Evolutionary conservation across 371 early-diverging fungal genomes (phyloP).

Genomic region (Dentiscutata heterogama): DNA sequence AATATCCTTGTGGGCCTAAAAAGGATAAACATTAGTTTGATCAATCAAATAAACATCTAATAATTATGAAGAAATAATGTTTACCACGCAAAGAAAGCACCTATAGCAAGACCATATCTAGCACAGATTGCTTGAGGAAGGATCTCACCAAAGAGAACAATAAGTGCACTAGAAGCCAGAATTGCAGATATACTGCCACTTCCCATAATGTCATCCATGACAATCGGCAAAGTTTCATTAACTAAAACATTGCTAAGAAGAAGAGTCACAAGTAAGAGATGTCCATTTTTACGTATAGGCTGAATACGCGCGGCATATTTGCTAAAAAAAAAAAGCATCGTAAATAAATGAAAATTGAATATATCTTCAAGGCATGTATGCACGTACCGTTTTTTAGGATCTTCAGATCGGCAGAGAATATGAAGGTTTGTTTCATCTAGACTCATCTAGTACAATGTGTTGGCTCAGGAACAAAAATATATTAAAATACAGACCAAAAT

Average conservation of each 20-base stretch:
- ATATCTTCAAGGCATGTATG: constrained; percentile 77
- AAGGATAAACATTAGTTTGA: not conserved
- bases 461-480: constrained; percentile 59
- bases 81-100: constrained; percentile 75
- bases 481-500: not conserved
- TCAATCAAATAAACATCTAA: not conserved
- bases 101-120: constrained; percentile 79
- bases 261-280: constrained; percentile 85
- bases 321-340: constrained; percentile 67
- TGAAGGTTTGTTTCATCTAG: constrained; percentile 74
- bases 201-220: constrained; percentile 78
- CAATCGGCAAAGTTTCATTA: constrained; percentile 94
- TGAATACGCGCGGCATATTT: constrained; percentile 71
- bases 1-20: constrained; percentile 49
- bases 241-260: constrained; percentile 91
- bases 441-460: constrained; percentile 89
- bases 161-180: constrained; percentile 85
- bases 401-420: constrained; percentile 77
- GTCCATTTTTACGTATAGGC: constrained; percentile 78
- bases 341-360: constrained; percentile 70
- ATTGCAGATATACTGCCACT: constrained; percentile 89
- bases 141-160: constrained; percentile 95
- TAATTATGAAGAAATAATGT: not conserved
- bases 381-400: constrained; percentile 62
- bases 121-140: constrained; percentile 75